Evolutionary conservation across 495 filamentous ascomycete species (phyloP), one percentile per base, ranked within the genome.

Genomic region (Annulohypoxylon stygium): DNA sequence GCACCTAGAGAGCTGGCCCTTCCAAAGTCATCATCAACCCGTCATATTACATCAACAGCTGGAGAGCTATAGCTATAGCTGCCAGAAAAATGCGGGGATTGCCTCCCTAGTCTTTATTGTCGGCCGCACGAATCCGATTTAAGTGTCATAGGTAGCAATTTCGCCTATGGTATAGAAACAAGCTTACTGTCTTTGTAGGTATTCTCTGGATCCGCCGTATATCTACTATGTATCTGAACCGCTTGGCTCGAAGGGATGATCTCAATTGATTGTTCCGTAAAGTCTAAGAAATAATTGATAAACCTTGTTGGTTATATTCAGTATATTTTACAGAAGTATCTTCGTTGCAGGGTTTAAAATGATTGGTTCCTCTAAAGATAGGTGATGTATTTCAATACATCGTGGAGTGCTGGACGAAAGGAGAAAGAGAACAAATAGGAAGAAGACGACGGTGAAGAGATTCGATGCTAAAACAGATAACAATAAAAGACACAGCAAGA

Each of bases 41-140:
- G 58, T 69, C 67, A 69, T 57, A 51, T 63, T 64, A 18, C 41
- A 63, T 64, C 37, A 70, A 39, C 4, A 47, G 7, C 43, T 7
- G 2, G 43, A 54, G 20, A 26, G 41, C 33, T 45, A 55, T 53
- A 48, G 18, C 30, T 3, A 43, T 14, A 53, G 20, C 2, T 39
- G 3, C 11, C 20, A 60, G 20, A 57, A 23, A 14, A 18, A 37
- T 0, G 23, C 3, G 20, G 26, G 26, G 2, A n/a, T 43, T 41
- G 43, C 37, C 18, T 39, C 26, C 18, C 36, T 39, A 60, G 26
- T 60, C 3, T 43, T 43, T 34, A 60, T 26, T 0, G 10, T 45
- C 23, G 36, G 57, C 57, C n/a, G 6, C 43, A 26, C 20, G 10
- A 37, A 57, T 9, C n/a, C 20, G 55, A 60, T 41, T 60, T 20